A percentile compares a stretch with the other conserved stretches of the same genome.
These are phyloP conservation scores for carrot (Daucus carota) DNA, from an alignment of 129 eudicot species.

Conservation along the genomic window DH1_v3.0 NC_030381.2:43969001-43969500, in stretches of 20 bases:
- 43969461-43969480: too few relatives aligned
- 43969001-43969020: slow-evolving; percentile 1
- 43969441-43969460: too few relatives aligned
- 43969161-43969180: too few relatives aligned
- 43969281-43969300: slow-evolving; percentile 58
- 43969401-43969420: slow-evolving; percentile 69
- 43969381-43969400: slow-evolving; percentile 72
- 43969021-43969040: neutral
- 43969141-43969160: too few relatives aligned
- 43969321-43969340: neutral
- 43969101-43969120: too few relatives aligned
- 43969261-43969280: slow-evolving; percentile 76
- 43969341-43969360: slow-evolving; percentile 64
- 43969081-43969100: slow-evolving; percentile 1
- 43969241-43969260: slow-evolving; percentile 59
- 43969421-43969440: slow-evolving; percentile 1
- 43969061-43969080: neutral
- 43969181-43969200: too few relatives aligned
- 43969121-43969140: too few relatives aligned
- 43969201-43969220: too few relatives aligned
- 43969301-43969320: slow-evolving; percentile 37
- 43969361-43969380: slow-evolving; percentile 54
- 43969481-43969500: too few relatives aligned
- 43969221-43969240: slow-evolving; percentile 52
- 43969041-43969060: neutral